A percentile compares a stretch with the other conserved stretches of the same genome.
phyloP scores from a whole-genome alignment of 2,329 filamentous ascomycete genomes.

The Triangularia verruculosa region DNA sequence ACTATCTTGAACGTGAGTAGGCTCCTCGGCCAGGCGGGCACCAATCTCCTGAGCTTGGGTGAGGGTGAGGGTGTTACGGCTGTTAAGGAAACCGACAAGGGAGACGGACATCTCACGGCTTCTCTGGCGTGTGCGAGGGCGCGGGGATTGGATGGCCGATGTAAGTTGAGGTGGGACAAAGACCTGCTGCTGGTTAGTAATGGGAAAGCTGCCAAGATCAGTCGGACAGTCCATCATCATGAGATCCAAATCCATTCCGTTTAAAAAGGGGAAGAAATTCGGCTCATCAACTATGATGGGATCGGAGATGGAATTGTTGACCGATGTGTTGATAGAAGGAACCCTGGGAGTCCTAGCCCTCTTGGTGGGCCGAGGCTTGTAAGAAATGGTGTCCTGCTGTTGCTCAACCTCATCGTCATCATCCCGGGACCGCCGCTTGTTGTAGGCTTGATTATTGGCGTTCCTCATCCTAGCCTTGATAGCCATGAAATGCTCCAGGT shows the following conservation, averaged over 20 bases:
- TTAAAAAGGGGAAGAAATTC: neutral
- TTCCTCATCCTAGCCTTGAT: conserved; percentile 9
- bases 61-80: conserved; percentile 9
- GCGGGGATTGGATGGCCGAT: neutral
- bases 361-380: neutral
- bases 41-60: conserved; percentile 9
- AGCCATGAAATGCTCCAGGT: conserved; percentile 25
- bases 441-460: neutral
- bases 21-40: conserved; percentile 10
- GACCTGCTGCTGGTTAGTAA: neutral
- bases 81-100: conserved; percentile 5
- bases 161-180: neutral
- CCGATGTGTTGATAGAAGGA: neutral
- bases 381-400: neutral
- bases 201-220: neutral
- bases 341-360: neutral
- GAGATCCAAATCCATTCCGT: neutral
- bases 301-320: neutral
- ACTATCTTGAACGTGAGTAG: conserved; percentile 15
- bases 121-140: conserved; percentile 17
- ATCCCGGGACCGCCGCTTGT: neutral
- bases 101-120: conserved; percentile 12
- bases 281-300: neutral
- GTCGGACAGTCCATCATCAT: neutral
- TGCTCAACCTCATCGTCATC: conserved; percentile 18